Base-by-base conservation (phyloP, 2,329 filamentous ascomycete species). In the Clonostachys rosea region DNA sequence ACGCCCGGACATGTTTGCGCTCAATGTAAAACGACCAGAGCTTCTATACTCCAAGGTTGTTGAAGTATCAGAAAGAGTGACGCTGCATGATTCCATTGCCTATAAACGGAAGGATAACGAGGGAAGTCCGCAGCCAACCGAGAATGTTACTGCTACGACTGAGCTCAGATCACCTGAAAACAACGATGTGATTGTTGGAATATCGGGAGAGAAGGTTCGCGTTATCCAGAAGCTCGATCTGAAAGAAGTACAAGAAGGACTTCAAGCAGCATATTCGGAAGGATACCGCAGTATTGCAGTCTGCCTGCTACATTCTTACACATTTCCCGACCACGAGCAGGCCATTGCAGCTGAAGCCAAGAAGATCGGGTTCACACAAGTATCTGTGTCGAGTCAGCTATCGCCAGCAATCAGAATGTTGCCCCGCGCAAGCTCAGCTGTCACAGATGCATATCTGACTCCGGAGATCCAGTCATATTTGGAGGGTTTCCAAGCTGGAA, bases 271-370 rank as follows among this genome's bases (percentile, higher is more conserved):
- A 2, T 84, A 78, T 50, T 74, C 81, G 46, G 68, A 75, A 10
- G 84, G 84, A 1, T 73, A 86, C 53, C 73, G 73, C 52, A 86
- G 82, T 54, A 80, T 89, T 50, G 84, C 84, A 5, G 83, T 89
- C 12, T 86, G 83, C 54, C 66, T 89, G 46, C 84, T 87, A 76
- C 85, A 89, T 58, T 80, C 81, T 17, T 89, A 88, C 59, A 87
- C 82, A 4, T 89, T 81, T 57, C 83, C 83, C 9, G 73, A 79
- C 10, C 86, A 89, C 50, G 69, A 72, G 47, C 49, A 63, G 1
- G 56, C 60, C 16, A 59, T 71, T 11, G 62, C 60, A 13, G 50
- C 54, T 1, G 49, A 71, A 0, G 69, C 69, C 0, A 51, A 52
- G 2, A 59, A 65, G 6, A 64, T 71, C 55, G 69, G 69, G 74